Evolutionary conservation across 306 rosid species (phyloP), one percentile per base, ranked within the genome.

Genomic region (Cicer pinnatifidum): DNA sequence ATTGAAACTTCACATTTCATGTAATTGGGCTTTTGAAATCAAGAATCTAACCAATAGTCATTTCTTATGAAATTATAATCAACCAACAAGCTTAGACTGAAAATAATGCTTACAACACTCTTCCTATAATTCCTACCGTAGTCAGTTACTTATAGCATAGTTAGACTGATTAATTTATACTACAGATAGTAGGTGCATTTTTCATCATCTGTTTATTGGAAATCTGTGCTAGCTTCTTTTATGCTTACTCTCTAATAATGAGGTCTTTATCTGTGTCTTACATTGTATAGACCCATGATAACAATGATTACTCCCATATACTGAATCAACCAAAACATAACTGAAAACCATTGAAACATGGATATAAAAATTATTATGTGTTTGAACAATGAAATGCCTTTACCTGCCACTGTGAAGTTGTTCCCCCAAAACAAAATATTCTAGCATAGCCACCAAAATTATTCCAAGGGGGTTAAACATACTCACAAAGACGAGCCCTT

Each of bases 401-500:
- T 71, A 84, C 91, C 84, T 81, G 78, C 89, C 87, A 10, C 54
- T 11, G 46, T 78, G 64, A 43, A 83, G 78, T 45, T 67, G 77
- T 75, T 83, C 80, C 11, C 82, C 82, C 5, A 78, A 81, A 75
- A 78, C 58, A 71, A 81, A 81, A 71, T 78, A 81, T n/a, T 79
- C 79, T 69, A 78, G 47, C 62, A 75, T 50, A 7, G 78, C 72
- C 77, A 81, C 87, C 35, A 81, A 71, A 40, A 51, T 12, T 46
- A 80, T 80, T 70, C 72, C 75, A 41, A 83, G 70, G 35, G 82
- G 87, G 71, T 41, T 78, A 56, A 83, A 83, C 77, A 83, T 75
- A 7, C 66, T 81, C 52, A 83, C 87, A 15, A 83, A 83, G 40
- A 86, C 81, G 0, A 84, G 84, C 39, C 87, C 87, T 75, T 75